Evolutionary conservation across 1,139 yeast species (phyloP).

Genomic region (Geotrichum cucujoidarum): DNA sequence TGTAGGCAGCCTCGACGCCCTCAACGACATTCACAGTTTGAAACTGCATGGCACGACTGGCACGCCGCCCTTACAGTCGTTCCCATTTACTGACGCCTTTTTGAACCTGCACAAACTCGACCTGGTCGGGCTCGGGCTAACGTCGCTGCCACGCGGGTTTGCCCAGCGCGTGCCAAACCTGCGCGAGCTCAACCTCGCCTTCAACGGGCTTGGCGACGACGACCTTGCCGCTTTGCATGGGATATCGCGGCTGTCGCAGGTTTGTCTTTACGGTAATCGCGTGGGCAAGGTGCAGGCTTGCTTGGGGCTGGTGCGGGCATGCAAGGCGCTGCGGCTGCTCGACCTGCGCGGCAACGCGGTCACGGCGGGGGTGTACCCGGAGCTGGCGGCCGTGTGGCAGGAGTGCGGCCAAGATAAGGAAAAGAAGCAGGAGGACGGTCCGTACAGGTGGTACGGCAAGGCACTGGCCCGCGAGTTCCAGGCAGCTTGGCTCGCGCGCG

Average conservation of each 20-base stretch:
- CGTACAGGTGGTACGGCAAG: not conserved
- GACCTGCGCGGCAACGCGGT: slow-evolving; percentile 36
- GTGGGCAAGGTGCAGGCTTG: slow-evolving; percentile 26
- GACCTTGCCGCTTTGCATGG: slow-evolving; percentile 29
- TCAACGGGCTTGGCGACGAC: slow-evolving; percentile 31
- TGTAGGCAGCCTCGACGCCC: not conserved
- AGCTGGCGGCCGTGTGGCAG: slow-evolving; percentile 15
- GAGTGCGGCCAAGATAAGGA: slow-evolving; percentile 6
- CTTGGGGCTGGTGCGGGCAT: slow-evolving; percentile 25
- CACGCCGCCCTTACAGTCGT: not conserved
- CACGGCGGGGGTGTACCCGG: slow-evolving; percentile 31
- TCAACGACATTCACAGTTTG: slow-evolving; percentile 1
- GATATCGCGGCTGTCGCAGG: slow-evolving; percentile 31
- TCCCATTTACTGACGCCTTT: slow-evolving; percentile 29
- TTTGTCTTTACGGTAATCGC: slow-evolving; percentile 32
- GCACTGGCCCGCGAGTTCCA: slow-evolving; percentile 1
- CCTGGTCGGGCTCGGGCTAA: slow-evolving; percentile 30
- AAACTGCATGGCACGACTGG: slow-evolving; percentile 1
- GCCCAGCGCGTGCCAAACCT: slow-evolving; percentile 30
- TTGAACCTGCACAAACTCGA: slow-evolving; percentile 35
- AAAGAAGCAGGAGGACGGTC: not conserved
- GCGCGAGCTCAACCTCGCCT: slow-evolving; percentile 35
- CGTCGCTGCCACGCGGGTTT: slow-evolving; percentile 30
- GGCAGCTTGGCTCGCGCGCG: slow-evolving; percentile 2
- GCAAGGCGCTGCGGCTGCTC: slow-evolving; percentile 28